Percentiles rank a stretch among this genome's conserved stretches.
Conservation (phyloP, 1,139 yeast genomes). For the Nakaseomyces uthaithaninus region DNA sequence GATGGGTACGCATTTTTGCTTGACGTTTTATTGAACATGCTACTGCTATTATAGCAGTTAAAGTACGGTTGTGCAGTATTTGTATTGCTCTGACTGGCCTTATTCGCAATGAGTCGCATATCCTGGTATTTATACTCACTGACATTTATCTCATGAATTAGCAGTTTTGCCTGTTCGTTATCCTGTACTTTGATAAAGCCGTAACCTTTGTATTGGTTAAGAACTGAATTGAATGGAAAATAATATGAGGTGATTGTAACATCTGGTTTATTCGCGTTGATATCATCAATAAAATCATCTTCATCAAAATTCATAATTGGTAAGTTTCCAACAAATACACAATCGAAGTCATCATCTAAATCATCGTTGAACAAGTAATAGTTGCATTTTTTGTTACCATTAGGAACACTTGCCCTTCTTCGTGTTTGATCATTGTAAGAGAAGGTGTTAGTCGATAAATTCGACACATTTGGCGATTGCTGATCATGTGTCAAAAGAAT, state of each 20-base stretch:
- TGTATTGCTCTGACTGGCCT: constrained; percentile 26
- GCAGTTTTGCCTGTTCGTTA: constrained; percentile 35
- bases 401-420: not conserved
- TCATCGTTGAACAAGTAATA: constrained; percentile 13
- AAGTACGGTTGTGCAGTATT: constrained; percentile 11
- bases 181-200: constrained; percentile 41
- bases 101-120: constrained; percentile 26
- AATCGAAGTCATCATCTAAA: constrained; percentile 23
- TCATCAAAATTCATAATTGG: constrained; percentile 17
- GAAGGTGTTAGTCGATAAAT: not conserved
- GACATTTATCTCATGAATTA: constrained; percentile 16
- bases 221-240: constrained; percentile 21
- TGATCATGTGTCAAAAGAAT: constrained; percentile 25
- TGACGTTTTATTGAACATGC: not conserved
- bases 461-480: constrained; percentile 10
- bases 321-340: constrained; percentile 30
- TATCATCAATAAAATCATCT: constrained; percentile 14
- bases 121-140: constrained; percentile 30
- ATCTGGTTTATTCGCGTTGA: constrained; percentile 14
- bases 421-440: not conserved
- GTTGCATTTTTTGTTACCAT: not conserved
- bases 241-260: constrained; percentile 24
- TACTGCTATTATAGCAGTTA: constrained; percentile 8
- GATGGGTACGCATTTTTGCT: constrained; percentile 4
- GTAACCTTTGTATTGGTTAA: constrained; percentile 34